Conservation (phyloP, 768 basidiomycete species). For the Boletus reticulatus region DNA sequence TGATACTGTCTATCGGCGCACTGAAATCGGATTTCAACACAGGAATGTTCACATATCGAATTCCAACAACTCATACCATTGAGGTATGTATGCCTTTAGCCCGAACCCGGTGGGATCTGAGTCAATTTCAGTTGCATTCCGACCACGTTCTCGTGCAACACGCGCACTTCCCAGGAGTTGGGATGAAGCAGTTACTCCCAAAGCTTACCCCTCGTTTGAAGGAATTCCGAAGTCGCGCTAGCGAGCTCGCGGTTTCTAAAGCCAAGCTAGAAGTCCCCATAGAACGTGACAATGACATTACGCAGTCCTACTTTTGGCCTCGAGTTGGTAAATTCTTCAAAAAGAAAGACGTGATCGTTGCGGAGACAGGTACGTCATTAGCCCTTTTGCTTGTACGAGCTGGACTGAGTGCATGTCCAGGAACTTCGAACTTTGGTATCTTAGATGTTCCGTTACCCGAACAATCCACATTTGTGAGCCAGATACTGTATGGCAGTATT, state of each 20-base stretch:
- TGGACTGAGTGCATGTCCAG: conserved; percentile 23
- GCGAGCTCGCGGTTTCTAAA: conserved; percentile 45
- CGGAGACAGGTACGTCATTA: conserved; percentile 68
- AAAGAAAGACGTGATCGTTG: conserved; percentile 71
- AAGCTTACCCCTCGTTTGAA: conserved; percentile 59
- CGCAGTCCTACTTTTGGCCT: conserved; percentile 86
- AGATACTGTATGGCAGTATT: conserved; percentile 90
- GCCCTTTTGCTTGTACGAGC: background rate
- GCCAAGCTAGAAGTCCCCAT: conserved; percentile 42
- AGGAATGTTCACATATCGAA: conserved; percentile 79
- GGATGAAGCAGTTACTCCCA: conserved; percentile 77
- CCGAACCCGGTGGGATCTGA: background rate
- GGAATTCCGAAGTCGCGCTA: conserved; percentile 38
- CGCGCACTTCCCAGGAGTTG: conserved; percentile 60
- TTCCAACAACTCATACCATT: conserved; percentile 54
- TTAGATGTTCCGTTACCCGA: conserved; percentile 77
- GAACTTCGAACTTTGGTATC: conserved; percentile 84
- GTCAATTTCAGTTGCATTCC: conserved; percentile 62
- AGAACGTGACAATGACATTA: conserved; percentile 54
- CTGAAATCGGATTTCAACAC: conserved; percentile 85
- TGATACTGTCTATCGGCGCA: conserved; percentile 71
- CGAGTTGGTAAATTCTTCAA: conserved; percentile 70
- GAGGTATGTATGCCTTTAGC: conserved; percentile 45
- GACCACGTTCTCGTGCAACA: conserved; percentile 65
- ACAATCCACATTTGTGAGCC: conserved; percentile 61